Conservation (phyloP, 345 rosid genomes). For the Viola odorata region DNA sequence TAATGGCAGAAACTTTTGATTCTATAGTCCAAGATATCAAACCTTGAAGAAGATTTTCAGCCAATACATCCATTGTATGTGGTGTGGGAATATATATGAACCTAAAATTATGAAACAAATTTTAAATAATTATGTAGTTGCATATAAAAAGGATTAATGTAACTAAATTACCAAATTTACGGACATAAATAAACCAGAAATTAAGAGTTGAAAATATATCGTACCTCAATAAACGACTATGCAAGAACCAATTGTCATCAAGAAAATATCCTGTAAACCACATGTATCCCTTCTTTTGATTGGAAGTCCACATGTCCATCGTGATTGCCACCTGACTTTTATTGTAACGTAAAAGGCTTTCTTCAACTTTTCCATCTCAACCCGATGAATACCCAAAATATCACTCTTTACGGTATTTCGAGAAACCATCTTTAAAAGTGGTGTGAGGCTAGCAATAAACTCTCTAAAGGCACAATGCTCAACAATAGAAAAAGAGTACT, state of each 20-base stretch:
- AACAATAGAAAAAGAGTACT: constrained; percentile 3
- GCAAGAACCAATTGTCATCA: neutral
- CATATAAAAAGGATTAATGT: too few relatives aligned
- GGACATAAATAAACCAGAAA: neutral
- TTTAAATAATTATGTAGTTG: too few relatives aligned
- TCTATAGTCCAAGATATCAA: neutral
- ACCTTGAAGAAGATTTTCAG: neutral
- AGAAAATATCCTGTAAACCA: constrained; percentile 1
- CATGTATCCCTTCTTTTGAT: constrained; percentile 10
- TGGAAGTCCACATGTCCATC: constrained; percentile 1
- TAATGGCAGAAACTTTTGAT: neutral
- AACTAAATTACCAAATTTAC: too few relatives aligned
- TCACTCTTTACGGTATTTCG: constrained; percentile 2
- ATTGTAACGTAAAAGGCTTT: neutral
- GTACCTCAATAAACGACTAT: neutral
- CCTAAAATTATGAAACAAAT: too few relatives aligned
- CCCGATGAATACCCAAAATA: constrained; percentile 5
- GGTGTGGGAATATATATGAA: neutral
- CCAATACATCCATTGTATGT: neutral
- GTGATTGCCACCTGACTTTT: neutral
- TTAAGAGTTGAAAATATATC: neutral
- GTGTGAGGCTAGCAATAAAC: neutral
- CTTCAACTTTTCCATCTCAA: neutral
- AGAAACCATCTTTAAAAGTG: neutral
- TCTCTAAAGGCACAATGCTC: neutral